Conservation (phyloP, 108 stramenopile genomes). For the Fistulifera solaris region DNA sequence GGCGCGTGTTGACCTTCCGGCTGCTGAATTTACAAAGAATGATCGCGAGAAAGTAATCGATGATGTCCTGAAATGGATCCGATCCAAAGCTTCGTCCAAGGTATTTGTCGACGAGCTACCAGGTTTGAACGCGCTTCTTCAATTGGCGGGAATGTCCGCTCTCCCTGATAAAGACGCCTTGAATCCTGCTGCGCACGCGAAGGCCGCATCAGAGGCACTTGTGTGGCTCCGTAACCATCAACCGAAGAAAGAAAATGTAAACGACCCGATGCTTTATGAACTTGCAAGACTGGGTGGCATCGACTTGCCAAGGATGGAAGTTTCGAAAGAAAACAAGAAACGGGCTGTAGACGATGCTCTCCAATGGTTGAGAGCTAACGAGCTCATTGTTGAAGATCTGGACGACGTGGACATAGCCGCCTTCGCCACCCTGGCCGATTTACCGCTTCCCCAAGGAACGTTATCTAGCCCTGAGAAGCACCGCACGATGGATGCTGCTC, state of each 20-base stretch:
- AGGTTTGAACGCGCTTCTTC: background rate
- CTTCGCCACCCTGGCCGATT: slow-evolving; percentile 1
- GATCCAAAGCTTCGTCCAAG: slow-evolving; percentile 1
- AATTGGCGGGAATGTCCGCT: slow-evolving; percentile 3
- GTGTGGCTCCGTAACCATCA: slow-evolving; percentile 29
- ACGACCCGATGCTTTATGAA: background rate
- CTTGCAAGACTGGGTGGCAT: slow-evolving; percentile 8
- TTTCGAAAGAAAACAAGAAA: background rate
- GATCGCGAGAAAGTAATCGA: slow-evolving; percentile 8
- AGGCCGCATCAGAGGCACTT: slow-evolving; percentile 2
- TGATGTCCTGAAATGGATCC: slow-evolving; percentile 16
- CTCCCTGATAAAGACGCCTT: background rate
- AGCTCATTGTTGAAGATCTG: slow-evolving; percentile 3
- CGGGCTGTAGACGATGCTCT: slow-evolving; percentile 19
- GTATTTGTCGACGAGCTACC: slow-evolving; percentile 1
- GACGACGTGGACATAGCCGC: slow-evolving; percentile 5
- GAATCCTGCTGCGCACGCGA: no score
- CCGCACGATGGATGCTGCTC: slow-evolving; percentile 8
- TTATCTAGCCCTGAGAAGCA: background rate
- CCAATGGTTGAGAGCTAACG: slow-evolving; percentile 20
- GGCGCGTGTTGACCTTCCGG: slow-evolving; percentile 1
- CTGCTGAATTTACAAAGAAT: background rate
- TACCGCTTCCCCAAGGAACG: slow-evolving; percentile 1
- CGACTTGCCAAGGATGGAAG: background rate
- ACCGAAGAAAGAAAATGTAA: background rate